Percentiles rank a stretch among this genome's conserved stretches.
Conservation (phyloP, 345 rosid species). For the Stellera chamaejasme region DNA sequence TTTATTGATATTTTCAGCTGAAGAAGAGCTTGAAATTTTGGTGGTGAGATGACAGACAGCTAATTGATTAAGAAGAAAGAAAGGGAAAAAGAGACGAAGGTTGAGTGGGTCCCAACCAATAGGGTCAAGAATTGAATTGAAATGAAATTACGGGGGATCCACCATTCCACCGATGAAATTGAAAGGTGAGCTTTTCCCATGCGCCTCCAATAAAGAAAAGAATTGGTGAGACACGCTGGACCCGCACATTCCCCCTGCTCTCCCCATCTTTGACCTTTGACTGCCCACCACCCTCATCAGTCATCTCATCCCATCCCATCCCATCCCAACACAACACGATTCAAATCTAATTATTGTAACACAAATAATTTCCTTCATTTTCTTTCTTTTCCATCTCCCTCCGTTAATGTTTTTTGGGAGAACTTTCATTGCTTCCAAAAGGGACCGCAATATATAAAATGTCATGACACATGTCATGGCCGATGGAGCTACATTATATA, state of each 20-base stretch:
- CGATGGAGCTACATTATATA: not conserved
- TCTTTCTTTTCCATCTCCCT: not conserved
- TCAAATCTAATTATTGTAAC: conserved; percentile 12
- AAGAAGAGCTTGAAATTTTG: no score
- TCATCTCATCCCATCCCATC: not conserved
- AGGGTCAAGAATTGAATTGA: no score
- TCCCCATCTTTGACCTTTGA: conserved; percentile 53
- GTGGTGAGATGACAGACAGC: no score
- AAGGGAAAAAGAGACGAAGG: no score
- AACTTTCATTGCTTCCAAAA: not conserved
- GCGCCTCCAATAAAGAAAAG: conserved; percentile 21
- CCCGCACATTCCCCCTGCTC: conserved; percentile 39
- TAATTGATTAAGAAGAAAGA: no score
- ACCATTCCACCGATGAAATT: conserved; percentile 6
- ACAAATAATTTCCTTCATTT: not conserved
- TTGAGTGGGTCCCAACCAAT: no score
- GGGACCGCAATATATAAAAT: not conserved
- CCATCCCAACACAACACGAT: conserved; percentile 13
- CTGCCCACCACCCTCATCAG: conserved; percentile 17
- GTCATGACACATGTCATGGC: not conserved
- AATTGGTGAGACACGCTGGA: conserved; percentile 43
- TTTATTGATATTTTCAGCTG: no score
- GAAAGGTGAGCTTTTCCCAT: not conserved
- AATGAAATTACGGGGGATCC: not conserved
- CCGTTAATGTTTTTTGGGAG: no score